phyloP scores from a whole-genome alignment of 768 basidiomycete species.

The Tephrocybe sp. region DNA sequence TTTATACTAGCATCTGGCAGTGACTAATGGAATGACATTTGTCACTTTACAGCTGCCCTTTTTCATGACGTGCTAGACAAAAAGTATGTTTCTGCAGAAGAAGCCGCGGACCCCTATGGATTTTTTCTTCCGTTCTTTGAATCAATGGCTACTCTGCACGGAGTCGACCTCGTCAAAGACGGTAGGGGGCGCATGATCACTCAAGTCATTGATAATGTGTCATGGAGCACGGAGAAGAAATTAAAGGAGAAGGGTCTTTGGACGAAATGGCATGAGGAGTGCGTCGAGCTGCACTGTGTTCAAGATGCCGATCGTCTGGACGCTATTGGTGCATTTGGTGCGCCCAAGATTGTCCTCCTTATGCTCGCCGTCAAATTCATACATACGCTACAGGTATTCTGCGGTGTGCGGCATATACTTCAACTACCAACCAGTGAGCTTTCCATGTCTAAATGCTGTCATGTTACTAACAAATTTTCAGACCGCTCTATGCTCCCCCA shows the following conservation, averaged over 20 bases:
- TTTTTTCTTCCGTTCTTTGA: slow-evolving; percentile 70
- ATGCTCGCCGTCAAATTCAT: not conserved
- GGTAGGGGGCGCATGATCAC: slow-evolving; percentile 56
- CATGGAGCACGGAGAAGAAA: slow-evolving; percentile 82
- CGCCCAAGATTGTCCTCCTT: slow-evolving; percentile 2
- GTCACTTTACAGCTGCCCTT: slow-evolving; percentile 56
- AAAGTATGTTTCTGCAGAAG: slow-evolving; percentile 65
- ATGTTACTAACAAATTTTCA: slow-evolving; percentile 13
- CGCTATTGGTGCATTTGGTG: slow-evolving; percentile 81
- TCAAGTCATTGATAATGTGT: slow-evolving; percentile 73
- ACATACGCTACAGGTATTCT: slow-evolving; percentile 44
- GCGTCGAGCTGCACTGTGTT: slow-evolving; percentile 76
- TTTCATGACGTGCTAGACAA: slow-evolving; percentile 88
- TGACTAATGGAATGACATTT: not conserved
- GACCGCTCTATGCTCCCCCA: slow-evolving; percentile 44
- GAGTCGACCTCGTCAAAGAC: slow-evolving; percentile 55
- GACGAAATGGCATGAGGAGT: slow-evolving; percentile 66
- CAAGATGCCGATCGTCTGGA: slow-evolving; percentile 81
- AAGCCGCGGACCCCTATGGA: slow-evolving; percentile 57
- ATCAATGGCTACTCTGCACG: slow-evolving; percentile 36
- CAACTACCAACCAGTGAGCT: slow-evolving; percentile 46
- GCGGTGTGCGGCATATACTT: slow-evolving; percentile 66
- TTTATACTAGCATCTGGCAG: not conserved
- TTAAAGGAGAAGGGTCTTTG: slow-evolving; percentile 52
- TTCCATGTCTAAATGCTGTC: not conserved